Evolutionary conservation across 495 filamentous ascomycete genomes (phyloP).

Genomic region (Poronia punctata): DNA sequence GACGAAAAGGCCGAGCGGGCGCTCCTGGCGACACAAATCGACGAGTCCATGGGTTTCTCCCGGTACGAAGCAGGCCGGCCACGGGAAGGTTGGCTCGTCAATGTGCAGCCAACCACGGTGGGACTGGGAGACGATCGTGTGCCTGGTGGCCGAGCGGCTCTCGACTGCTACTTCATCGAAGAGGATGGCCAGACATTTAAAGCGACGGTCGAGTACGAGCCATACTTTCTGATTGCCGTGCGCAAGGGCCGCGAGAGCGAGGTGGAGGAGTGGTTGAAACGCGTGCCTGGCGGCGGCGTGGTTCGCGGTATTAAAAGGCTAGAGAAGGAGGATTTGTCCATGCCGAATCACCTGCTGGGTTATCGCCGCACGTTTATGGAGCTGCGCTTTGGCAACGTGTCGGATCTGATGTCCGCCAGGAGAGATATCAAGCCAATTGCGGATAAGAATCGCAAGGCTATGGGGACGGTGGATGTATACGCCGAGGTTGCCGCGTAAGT

Average conservation of each 20-base stretch:
- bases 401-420: slow-evolving; percentile 73
- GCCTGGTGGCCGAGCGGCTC: slow-evolving; percentile 69
- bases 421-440: slow-evolving; percentile 82
- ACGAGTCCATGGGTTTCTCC: slow-evolving; percentile 88
- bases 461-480: slow-evolving; percentile 97
- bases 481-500: slow-evolving; percentile 87
- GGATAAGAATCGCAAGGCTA: slow-evolving; percentile 90
- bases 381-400: slow-evolving; percentile 79
- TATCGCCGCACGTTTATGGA: slow-evolving; percentile 82
- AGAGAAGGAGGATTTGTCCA: slow-evolving; percentile 88
- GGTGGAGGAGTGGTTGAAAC: slow-evolving; percentile 90
- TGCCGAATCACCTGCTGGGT: slow-evolving; percentile 93
- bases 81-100: slow-evolving; percentile 87
- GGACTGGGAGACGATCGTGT: slow-evolving; percentile 67
- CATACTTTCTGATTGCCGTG: slow-evolving; percentile 90
- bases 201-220: slow-evolving; percentile 91
- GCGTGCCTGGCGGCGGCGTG: slow-evolving; percentile 73
- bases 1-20: slow-evolving; percentile 80
- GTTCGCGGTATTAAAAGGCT: slow-evolving; percentile 70
- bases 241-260: slow-evolving; percentile 83
- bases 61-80: slow-evolving; percentile 85
- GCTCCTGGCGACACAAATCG: slow-evolving; percentile 79
- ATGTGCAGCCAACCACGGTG: slow-evolving; percentile 83
- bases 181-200: slow-evolving; percentile 93
- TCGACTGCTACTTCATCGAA: slow-evolving; percentile 97